Evolutionary conservation across 1,284 basidiomycete species (phyloP).

Genomic region (Trichosporon faecale): DNA sequence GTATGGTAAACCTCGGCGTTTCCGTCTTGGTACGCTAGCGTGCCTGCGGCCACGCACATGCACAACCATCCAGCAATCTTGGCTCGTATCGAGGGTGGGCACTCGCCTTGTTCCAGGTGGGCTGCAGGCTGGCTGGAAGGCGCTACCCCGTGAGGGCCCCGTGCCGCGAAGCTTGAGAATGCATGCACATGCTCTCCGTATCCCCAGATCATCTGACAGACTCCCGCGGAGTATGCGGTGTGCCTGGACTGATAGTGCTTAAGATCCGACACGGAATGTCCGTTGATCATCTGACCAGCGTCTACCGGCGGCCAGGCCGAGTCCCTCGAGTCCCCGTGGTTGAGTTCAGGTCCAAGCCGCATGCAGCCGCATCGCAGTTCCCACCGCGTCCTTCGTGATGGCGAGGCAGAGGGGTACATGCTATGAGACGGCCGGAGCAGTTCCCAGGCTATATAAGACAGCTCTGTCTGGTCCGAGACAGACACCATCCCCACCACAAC

Average conservation of each 20-base stretch:
- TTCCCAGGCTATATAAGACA: not conserved
- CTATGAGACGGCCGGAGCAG: not conserved
- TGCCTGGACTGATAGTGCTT: not conserved
- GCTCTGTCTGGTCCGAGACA: not conserved
- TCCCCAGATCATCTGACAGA: not conserved
- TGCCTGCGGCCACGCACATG: not conserved
- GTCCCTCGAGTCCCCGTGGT: not conserved
- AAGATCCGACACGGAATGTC: conserved; percentile 1
- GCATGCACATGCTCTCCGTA: not conserved
- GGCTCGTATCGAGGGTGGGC: conserved; percentile 2
- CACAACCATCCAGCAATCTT: not conserved
- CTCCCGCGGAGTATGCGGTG: not conserved
- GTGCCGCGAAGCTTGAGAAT: too few relatives aligned
- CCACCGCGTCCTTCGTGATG: too few relatives aligned
- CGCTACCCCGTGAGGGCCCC: too few relatives aligned
- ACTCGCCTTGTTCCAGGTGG: not conserved
- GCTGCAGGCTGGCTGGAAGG: not conserved
- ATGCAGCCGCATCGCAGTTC: conserved; percentile 1
- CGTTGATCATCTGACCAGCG: not conserved
- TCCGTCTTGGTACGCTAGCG: not conserved
- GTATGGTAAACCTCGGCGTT: not conserved
- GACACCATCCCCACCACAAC: not conserved
- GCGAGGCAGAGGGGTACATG: too few relatives aligned
- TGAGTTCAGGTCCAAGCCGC: not conserved
- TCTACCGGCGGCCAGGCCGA: not conserved